Base-by-base conservation (phyloP, 805 yeast species). In the Dipodascus albidus region DNA sequence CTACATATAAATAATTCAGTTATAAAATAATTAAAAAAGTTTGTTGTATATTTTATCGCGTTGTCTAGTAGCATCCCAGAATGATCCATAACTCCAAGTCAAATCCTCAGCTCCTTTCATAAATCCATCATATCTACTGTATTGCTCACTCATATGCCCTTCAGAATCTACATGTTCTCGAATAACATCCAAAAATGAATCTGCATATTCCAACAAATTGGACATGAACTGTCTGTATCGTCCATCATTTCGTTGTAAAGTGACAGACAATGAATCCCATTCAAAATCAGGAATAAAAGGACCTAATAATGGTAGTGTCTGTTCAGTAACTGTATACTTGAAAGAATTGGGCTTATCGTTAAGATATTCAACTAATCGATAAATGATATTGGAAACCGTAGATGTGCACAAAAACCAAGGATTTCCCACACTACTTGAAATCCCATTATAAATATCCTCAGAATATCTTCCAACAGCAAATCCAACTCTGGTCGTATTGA, bases 391-490 rank as follows among this genome's bases (percentile, higher is more conserved):
- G 1, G 73, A 67, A 8, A 69, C 64, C 15, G 68, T 56, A 2
- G 70, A 61, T 1, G 74, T 70, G 38, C 70, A 64, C 54, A 90
- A 77, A 64, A 89, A 88, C 98, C 97, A 90, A 3, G 98, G 97
- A 62, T 90, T 89, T 2, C 96, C 97, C 60, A 83, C 87, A 31
- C 83, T 74, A 0, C 77, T 71, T 0, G 80, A 81, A 55, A 73
- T 70, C 0, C 96, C 96, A 65, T 90, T 83, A 67, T 90, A 90
- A 8, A 83, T 66, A 68, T 90, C 98, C 63, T 90, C 98, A 0
- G 97, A 96, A 63, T 90, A 90, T 63, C 98, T 75, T 2, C 98
- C 98, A 52, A 90, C 68, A 0, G 85, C 96, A 51, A 83, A 82
- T 2, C 85, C 85, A 2, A 67, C 61, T 41, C 50, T 23, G 17